Base-by-base conservation (phyloP, 805 yeast genomes). In the Candida ulmi region DNA sequence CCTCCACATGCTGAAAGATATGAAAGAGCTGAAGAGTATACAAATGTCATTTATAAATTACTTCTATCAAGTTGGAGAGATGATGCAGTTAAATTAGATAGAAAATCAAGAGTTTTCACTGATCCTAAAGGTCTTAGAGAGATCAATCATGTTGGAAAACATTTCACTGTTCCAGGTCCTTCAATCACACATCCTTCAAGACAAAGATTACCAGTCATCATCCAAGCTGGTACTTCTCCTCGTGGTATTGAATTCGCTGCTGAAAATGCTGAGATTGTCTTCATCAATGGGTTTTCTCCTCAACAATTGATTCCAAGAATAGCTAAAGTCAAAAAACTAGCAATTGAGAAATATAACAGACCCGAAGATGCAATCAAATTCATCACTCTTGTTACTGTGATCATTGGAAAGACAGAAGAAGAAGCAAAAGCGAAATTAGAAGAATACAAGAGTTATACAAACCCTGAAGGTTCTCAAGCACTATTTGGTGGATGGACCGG, bases 401-500 rank as follows among this genome's bases (percentile, higher is more conserved):
- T 66, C 11, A 45, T 64, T 32, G 72, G 60, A 5, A 42, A 49
- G 24, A 67, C 71, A 13, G 59, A 60, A 30, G 68, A 66, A 41
- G 66, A 58, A 41, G 72, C 72, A 3, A 58, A 60, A 12, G 55
- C 33, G 36, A 48, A 50, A 35, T 39, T 40, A 37, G 45, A 51
- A 32, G 58, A 61, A 9, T 59, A 37, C 38, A 52, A 27, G 35
- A 45, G 50, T 15, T 61, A 58, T 38, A 65, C 60, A 5, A 65
- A 61, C 42, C 34, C 52, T 6, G 69, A 63, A 33, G 71, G 69
- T 11, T 66, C 66, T 2, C 65, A 61, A 38, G 66, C 65, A 1
- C 46, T 65, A 12, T 65, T 67, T 43, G 55, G 68, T 31, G 71
- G 71, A 8, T 62, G 69, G 67, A 63, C 68, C 2, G 70, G 69